These are phyloP conservation scores for Sarocladiaceae sp. DNA, from an alignment of 2,329 filamentous ascomycete genomes.

Conservation along the genomic window DNA sequence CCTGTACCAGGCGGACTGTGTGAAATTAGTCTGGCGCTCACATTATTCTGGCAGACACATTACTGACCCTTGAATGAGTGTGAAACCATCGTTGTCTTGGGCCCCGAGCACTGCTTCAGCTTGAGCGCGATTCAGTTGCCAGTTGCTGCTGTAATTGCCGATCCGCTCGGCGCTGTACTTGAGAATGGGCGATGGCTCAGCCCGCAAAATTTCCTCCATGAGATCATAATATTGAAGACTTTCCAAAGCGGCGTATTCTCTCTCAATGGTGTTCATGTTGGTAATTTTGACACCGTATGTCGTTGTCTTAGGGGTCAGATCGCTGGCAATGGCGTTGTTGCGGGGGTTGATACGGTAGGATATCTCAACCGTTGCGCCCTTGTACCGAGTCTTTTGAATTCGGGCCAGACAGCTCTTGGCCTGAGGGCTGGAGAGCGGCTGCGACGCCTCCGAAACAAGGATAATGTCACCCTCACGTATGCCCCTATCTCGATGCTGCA, in stretches of 20 bases:
- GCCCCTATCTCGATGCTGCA: slow-evolving; percentile 55
- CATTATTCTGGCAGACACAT: slow-evolving; percentile 17
- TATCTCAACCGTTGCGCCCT: slow-evolving; percentile 77
- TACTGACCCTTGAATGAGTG: slow-evolving; percentile 79
- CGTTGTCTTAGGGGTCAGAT: slow-evolving; percentile 64
- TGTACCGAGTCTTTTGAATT: slow-evolving; percentile 74
- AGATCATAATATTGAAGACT: slow-evolving; percentile 94
- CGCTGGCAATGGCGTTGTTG: slow-evolving; percentile 56
- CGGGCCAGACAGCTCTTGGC: slow-evolving; percentile 82
- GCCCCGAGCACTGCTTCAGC: slow-evolving; percentile 89
- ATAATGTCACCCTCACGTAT: slow-evolving; percentile 86
- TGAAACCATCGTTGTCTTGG: slow-evolving; percentile 94
- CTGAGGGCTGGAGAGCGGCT: slow-evolving; percentile 61
- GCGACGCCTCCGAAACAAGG: slow-evolving; percentile 70
- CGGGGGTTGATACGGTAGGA: slow-evolving; percentile 76
- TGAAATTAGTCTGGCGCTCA: slow-evolving; percentile 17
- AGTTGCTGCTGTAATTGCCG: slow-evolving; percentile 65
- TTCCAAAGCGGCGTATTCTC: slow-evolving; percentile 89
- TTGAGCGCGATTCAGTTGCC: slow-evolving; percentile 82
- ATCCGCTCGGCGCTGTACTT: slow-evolving; percentile 74
- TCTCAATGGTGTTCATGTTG: slow-evolving; percentile 90
- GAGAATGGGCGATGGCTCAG: slow-evolving; percentile 84
- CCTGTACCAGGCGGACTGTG: slow-evolving; percentile 84
- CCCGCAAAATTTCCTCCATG: slow-evolving; percentile 85
- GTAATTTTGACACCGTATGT: slow-evolving; percentile 79